Evolutionary conservation across 2,329 filamentous ascomycete species (phyloP).

Genomic region (Phaeosphaeriaceae sp.): DNA sequence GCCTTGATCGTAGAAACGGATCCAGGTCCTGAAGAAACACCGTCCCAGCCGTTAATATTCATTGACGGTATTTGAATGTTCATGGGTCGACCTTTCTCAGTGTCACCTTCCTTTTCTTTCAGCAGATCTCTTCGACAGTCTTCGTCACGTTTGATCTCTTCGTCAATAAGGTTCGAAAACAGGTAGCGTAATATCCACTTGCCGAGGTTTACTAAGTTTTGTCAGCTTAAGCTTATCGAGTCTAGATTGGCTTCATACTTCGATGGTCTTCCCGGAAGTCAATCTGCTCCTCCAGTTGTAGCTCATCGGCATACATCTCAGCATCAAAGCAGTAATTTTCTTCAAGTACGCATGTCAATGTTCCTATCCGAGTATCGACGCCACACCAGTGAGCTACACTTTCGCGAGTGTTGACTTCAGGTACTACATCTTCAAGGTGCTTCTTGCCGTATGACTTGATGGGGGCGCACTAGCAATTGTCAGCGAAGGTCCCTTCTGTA

Average conservation of each 20-base stretch:
- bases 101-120: conserved; percentile 65
- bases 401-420: conserved; percentile 83
- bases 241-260: conserved; percentile 62
- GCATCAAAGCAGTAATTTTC: conserved; percentile 97
- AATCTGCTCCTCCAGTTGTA: conserved; percentile 72
- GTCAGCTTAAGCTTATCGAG: background rate
- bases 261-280: conserved; percentile 92
- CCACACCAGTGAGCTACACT: conserved; percentile 96
- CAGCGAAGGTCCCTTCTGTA: conserved; percentile 10
- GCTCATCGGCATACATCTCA: conserved; percentile 94
- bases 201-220: conserved; percentile 78
- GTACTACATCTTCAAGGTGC: conserved; percentile 89
- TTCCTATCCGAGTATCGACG: conserved; percentile 90
- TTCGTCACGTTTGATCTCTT: conserved; percentile 85
- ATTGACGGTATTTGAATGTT: conserved; percentile 64
- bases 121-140: conserved; percentile 73
- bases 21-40: conserved; percentile 48
- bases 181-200: conserved; percentile 96
- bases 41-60: conserved; percentile 55
- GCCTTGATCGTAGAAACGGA: conserved; percentile 62
- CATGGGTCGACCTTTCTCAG: conserved; percentile 64
- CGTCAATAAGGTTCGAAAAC: conserved; percentile 86
- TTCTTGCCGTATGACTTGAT: conserved; percentile 93
- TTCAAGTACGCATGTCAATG: conserved; percentile 87
- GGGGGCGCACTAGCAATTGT: conserved; percentile 71